phyloP scores from a whole-genome alignment of 257 asterid genomes.

The Solanum virginianum region DNA sequence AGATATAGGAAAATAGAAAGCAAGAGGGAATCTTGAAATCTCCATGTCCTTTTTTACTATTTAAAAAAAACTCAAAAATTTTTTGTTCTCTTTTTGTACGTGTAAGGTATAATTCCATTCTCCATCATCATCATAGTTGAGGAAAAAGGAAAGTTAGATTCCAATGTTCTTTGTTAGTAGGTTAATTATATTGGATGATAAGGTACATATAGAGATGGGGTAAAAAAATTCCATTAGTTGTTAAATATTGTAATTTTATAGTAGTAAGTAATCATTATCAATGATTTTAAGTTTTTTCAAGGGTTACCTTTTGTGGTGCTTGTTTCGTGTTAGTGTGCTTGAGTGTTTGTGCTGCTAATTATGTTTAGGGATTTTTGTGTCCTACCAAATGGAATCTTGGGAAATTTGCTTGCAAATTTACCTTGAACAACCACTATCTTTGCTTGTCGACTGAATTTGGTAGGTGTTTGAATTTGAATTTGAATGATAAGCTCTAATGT shows the following conservation, averaged over 20 bases:
- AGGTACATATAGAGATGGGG: neutral
- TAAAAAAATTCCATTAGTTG: neutral
- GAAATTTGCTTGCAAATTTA: neutral
- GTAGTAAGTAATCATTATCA: neutral
- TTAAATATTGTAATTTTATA: neutral
- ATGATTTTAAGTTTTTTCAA: neutral
- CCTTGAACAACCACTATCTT: neutral
- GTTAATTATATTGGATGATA: neutral
- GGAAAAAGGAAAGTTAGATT: slow-evolving; percentile 11
- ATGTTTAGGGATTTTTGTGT: neutral
- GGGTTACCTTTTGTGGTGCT: neutral
- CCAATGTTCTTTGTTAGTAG: neutral
- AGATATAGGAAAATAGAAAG: slow-evolving; percentile 18
- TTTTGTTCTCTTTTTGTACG: neutral
- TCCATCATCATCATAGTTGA: neutral
- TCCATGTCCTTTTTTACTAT: neutral
- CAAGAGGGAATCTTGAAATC: slow-evolving; percentile 36
- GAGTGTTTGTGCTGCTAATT: neutral
- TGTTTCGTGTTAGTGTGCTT: neutral
- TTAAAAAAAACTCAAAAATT: neutral
- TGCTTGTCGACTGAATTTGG: neutral
- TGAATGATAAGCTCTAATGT: neutral
- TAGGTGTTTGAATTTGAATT: neutral
- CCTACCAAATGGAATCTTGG: neutral
- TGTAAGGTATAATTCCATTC: slow-evolving; percentile 14